A percentile compares a stretch with the other conserved stretches of the same genome.
Conservation (phyloP, 257 asterid genomes). For the Ilex aquifolium region DNA sequence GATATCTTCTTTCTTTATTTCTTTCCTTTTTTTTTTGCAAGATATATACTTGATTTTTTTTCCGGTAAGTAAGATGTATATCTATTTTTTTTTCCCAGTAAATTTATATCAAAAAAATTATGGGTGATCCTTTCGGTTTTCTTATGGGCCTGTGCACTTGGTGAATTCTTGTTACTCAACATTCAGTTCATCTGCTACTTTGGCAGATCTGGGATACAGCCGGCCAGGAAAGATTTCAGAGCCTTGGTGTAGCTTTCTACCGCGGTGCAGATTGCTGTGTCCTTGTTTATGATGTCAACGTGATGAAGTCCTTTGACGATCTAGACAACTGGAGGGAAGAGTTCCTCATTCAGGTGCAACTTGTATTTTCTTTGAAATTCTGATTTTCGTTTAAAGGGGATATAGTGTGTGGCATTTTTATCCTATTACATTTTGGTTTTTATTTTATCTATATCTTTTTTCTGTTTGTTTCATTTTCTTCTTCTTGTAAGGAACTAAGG, state of each 20-base stretch:
- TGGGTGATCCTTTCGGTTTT: neutral
- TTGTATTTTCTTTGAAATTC: conserved; percentile 4
- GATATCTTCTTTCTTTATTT: too few species aligned
- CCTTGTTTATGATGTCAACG: conserved; percentile 92
- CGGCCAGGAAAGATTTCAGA: conserved; percentile 98
- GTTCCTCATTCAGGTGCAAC: conserved; percentile 82
- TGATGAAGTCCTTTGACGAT: conserved; percentile 88
- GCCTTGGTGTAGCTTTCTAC: conserved; percentile 99
- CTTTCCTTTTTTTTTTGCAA: too few species aligned
- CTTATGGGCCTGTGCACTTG: neutral
- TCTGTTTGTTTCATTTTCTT: neutral
- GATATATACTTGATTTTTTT: too few species aligned
- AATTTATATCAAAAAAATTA: too few species aligned
- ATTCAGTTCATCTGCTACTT: conserved; percentile 15
- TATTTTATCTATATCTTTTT: neutral
- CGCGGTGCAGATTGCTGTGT: conserved; percentile 99
- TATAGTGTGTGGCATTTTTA: too few species aligned
- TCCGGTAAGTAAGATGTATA: too few species aligned
- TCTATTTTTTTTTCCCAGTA: too few species aligned
- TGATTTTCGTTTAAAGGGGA: neutral
- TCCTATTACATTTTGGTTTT: too few species aligned
- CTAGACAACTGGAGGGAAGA: conserved; percentile 98
- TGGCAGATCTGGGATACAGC: conserved; percentile 98
- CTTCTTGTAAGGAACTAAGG: neutral
- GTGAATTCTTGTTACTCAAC: conserved; percentile 5